phyloP scores from a whole-genome alignment of 1,284 basidiomycete genomes.

The Amylostereum chailletii region DNA sequence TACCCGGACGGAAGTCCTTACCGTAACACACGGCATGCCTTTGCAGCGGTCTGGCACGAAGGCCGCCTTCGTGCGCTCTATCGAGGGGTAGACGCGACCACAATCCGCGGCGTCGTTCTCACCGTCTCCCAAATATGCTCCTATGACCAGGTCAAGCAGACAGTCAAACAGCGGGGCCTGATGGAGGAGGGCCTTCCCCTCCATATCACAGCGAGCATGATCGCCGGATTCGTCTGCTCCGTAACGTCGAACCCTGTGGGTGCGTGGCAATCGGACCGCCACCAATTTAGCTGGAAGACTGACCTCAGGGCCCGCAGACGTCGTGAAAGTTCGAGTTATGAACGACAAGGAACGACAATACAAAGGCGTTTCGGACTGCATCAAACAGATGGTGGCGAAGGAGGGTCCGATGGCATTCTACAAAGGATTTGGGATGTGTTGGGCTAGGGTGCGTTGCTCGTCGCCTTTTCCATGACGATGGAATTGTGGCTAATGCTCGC shows the following conservation, averaged over 20 bases:
- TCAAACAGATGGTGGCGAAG: slow-evolving; percentile 20
- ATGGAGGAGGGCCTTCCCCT: slow-evolving; percentile 27
- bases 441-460: slow-evolving; percentile 25
- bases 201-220: slow-evolving; percentile 27
- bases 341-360: slow-evolving; percentile 27
- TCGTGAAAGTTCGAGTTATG: slow-evolving; percentile 33
- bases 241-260: slow-evolving; percentile 31
- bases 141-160: slow-evolving; percentile 32
- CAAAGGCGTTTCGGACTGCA: slow-evolving; percentile 23
- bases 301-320: slow-evolving; percentile 16
- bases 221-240: slow-evolving; percentile 32
- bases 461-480: neutral
- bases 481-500: neutral
- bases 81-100: slow-evolving; percentile 28
- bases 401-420: slow-evolving; percentile 28
- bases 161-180: slow-evolving; percentile 21
- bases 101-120: slow-evolving; percentile 26
- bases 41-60: slow-evolving; percentile 24
- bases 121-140: slow-evolving; percentile 29
- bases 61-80: slow-evolving; percentile 26
- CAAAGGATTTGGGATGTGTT: slow-evolving; percentile 32
- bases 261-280: slow-evolving; percentile 10
- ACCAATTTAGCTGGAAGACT: too few relatives aligned
- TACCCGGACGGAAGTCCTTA: slow-evolving; percentile 27
- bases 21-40: slow-evolving; percentile 24